These are phyloP conservation scores for Aspergillus amoenus DNA, from an alignment of 2,329 filamentous ascomycete species.

Conservation along the genomic window DNA sequence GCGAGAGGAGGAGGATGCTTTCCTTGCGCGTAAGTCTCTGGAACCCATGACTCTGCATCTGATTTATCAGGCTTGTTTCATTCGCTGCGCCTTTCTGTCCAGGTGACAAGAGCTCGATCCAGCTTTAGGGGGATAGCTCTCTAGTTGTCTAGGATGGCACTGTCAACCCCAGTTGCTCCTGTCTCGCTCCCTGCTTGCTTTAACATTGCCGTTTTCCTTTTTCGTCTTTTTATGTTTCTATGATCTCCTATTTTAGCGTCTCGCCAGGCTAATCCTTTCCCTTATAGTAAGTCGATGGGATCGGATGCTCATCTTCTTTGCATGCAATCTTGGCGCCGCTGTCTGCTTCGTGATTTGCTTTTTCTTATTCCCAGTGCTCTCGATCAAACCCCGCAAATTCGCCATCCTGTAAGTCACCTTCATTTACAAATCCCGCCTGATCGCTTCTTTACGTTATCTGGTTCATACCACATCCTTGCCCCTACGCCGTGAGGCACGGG, in stretches of 20 bases:
- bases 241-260: slow-evolving; percentile 1
- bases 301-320: slow-evolving; percentile 85
- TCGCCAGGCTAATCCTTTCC: slow-evolving; percentile 18
- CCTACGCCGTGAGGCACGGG: slow-evolving; percentile 16
- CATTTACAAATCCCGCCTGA: slow-evolving; percentile 12
- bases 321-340: slow-evolving; percentile 83
- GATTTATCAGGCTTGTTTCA: slow-evolving; percentile 11
- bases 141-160: slow-evolving; percentile 18
- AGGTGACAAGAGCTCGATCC: slow-evolving; percentile 39
- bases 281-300: slow-evolving; percentile 92
- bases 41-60: slow-evolving; percentile 23
- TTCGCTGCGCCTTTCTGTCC: slow-evolving; percentile 25
- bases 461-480: slow-evolving; percentile 18
- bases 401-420: slow-evolving; percentile 80
- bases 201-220: not conserved
- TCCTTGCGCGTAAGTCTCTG: slow-evolving; percentile 81
- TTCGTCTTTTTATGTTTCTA: slow-evolving; percentile 2
- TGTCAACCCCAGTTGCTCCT: not conserved
- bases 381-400: slow-evolving; percentile 85
- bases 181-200: not conserved
- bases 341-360: slow-evolving; percentile 92
- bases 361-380: slow-evolving; percentile 79
- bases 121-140: slow-evolving; percentile 36
- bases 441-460: slow-evolving; percentile 4
- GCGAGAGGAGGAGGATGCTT: slow-evolving; percentile 92